Percentiles rank a stretch among this genome's conserved stretches.
Evolutionary conservation across 2,329 filamentous ascomycete genomes (phyloP).

Genomic region (Lasiodiplodia gonubiensis): DNA sequence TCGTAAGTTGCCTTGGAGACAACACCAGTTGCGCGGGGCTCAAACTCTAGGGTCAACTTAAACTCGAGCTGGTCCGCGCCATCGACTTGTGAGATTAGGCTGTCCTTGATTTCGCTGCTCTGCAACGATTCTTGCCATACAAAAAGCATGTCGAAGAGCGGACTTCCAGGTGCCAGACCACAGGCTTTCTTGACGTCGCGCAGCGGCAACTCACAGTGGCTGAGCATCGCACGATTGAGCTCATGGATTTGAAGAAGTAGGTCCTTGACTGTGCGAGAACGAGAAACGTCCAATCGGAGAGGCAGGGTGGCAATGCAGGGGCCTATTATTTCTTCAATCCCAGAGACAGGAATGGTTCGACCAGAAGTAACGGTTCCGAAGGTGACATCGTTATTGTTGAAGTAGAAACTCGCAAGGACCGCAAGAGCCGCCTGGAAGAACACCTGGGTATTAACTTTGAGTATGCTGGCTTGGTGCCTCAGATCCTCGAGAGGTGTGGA

Average conservation of each 20-base stretch:
- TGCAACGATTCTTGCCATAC: conserved; percentile 80
- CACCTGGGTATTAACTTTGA: conserved; percentile 67
- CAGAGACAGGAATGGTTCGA: conserved; percentile 71
- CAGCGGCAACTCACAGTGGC: conserved; percentile 68
- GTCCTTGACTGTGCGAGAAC: conserved; percentile 57
- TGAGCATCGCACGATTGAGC: conserved; percentile 68
- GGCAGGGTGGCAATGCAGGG: conserved; percentile 81
- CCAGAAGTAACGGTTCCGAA: conserved; percentile 85
- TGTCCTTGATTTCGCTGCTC: conserved; percentile 41
- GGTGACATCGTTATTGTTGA: conserved; percentile 69
- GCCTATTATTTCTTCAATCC: conserved; percentile 75
- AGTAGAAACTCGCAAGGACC: conserved; percentile 69
- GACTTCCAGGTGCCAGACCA: conserved; percentile 59
- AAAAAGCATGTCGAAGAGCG: conserved; percentile 78
- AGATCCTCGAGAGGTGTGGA: conserved; percentile 32
- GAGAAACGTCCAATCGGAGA: conserved; percentile 65
- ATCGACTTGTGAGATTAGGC: conserved; percentile 59
- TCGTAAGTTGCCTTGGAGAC: conserved; percentile 62
- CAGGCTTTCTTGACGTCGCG: conserved; percentile 70
- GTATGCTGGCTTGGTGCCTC: conserved; percentile 44
- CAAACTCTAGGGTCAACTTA: conserved; percentile 75
- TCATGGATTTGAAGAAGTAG: conserved; percentile 69
- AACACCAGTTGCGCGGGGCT: conserved; percentile 62
- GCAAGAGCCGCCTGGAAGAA: conserved; percentile 76
- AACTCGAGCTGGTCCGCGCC: conserved; percentile 78